Evolutionary conservation across 345 rosid species (phyloP).

Genomic region (Salix caprea): DNA sequence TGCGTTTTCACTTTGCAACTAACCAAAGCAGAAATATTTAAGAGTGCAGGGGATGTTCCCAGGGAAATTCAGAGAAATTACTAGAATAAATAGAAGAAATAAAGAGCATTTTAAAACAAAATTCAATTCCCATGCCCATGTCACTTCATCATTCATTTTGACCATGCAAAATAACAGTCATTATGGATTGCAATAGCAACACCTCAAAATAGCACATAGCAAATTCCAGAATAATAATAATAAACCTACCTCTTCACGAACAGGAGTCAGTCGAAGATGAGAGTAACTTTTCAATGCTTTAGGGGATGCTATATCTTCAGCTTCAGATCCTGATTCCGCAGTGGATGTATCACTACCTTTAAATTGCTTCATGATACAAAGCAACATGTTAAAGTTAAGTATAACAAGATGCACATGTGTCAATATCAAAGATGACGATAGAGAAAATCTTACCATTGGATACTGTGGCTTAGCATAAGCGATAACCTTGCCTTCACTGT

Average conservation of each 20-base stretch:
- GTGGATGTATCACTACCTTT: slow-evolving; percentile 97
- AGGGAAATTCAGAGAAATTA: background rate
- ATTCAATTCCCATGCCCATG: background rate
- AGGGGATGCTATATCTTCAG: slow-evolving; percentile 87
- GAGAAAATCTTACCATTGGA: slow-evolving; percentile 51
- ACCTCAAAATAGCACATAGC: background rate
- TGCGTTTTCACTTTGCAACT: background rate
- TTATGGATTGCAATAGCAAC: background rate
- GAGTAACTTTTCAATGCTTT: slow-evolving; percentile 80
- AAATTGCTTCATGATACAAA: slow-evolving; percentile 42
- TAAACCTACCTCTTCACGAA: slow-evolving; percentile 83
- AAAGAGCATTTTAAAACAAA: background rate
- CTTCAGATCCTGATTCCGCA: slow-evolving; percentile 99
- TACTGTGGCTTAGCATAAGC: slow-evolving; percentile 85
- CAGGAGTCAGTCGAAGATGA: slow-evolving; percentile 89
- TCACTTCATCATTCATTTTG: background rate
- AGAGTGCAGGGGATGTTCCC: background rate
- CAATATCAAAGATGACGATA: slow-evolving; percentile 5
- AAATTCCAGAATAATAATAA: background rate
- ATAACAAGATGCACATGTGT: background rate
- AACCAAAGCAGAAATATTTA: background rate
- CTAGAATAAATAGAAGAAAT: background rate
- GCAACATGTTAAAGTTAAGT: background rate
- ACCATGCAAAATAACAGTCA: background rate
- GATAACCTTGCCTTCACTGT: slow-evolving; percentile 83